Conservation (phyloP, 1,284 basidiomycete species). For the Lentinula novae-zelandiae region DNA sequence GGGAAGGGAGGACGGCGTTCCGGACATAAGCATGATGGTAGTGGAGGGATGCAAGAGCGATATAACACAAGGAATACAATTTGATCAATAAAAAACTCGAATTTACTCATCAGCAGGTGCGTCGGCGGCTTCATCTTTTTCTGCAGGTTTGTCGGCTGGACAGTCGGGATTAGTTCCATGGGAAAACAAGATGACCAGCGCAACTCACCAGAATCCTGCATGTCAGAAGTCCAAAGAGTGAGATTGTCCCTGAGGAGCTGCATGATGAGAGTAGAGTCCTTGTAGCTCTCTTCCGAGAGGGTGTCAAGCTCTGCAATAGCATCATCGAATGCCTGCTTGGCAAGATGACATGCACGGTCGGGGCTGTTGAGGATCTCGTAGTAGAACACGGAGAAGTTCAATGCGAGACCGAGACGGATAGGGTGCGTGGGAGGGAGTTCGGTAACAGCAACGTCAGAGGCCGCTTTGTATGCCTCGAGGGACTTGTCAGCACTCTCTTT, state of each 20-base stretch:
- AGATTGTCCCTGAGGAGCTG: constrained; percentile 98
- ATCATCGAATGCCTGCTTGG: constrained; percentile 99
- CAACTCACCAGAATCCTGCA: constrained; percentile 80
- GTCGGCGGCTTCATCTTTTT: constrained; percentile 64
- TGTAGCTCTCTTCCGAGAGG: constrained; percentile 99
- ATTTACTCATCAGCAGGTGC: constrained; percentile 56
- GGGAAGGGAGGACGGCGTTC: background rate
- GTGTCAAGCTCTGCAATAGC: constrained; percentile 99
- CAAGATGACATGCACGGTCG: constrained; percentile 98
- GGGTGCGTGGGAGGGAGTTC: constrained; percentile 99
- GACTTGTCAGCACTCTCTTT: constrained; percentile 99
- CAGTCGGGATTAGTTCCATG: constrained; percentile 14
- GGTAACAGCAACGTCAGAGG: constrained; percentile 96
- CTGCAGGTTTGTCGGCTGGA: constrained; percentile 60
- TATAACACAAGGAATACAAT: constrained; percentile 19
- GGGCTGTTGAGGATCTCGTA: constrained; percentile 99
- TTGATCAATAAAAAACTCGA: constrained; percentile 22
- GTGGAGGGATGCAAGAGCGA: constrained; percentile 19
- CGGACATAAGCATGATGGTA: constrained; percentile 9
- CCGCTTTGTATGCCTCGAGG: constrained; percentile 98
- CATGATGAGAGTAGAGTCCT: constrained; percentile 99
- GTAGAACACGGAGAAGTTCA: constrained; percentile 99
- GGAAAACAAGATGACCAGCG: background rate
- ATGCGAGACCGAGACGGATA: constrained; percentile 97
- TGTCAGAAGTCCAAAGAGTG: constrained; percentile 97